phyloP scores from a whole-genome alignment of 768 basidiomycete species.

The Hortiboletus campestris region DNA sequence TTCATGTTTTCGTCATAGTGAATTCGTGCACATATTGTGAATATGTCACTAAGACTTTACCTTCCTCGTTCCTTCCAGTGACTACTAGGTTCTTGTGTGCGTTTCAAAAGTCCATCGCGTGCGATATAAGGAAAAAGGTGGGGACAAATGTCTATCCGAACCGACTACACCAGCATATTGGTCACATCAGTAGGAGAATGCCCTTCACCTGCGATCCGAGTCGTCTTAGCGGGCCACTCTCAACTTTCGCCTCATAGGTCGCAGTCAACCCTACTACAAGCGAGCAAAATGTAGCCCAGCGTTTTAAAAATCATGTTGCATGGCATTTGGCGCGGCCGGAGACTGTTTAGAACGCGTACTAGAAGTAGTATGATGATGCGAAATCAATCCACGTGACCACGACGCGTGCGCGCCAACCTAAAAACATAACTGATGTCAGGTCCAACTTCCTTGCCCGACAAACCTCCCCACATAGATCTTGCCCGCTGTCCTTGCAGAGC shows the following conservation, averaged over 20 bases:
- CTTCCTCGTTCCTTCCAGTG: too few species aligned
- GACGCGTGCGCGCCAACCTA: constrained; percentile 1
- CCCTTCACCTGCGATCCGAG: constrained; percentile 80
- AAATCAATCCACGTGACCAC: constrained; percentile 26
- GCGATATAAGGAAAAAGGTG: not conserved
- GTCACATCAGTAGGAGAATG: constrained; percentile 87
- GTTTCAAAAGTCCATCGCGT: not conserved
- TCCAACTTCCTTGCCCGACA: not conserved
- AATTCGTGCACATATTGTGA: too few species aligned
- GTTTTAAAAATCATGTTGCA: too few species aligned
- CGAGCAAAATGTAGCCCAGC: too few species aligned
- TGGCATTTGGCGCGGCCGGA: too few species aligned
- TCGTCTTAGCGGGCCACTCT: too few species aligned
- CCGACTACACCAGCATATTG: constrained; percentile 7
- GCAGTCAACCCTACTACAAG: too few species aligned
- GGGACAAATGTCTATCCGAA: constrained; percentile 6
- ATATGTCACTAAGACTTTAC: too few species aligned
- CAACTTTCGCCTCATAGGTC: too few species aligned
- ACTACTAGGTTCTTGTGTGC: not conserved
- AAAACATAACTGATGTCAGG: not conserved
- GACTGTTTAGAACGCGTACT: too few species aligned
- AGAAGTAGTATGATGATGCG: too few species aligned
- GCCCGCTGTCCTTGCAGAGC: constrained; percentile 15
- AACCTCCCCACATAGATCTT: not conserved
- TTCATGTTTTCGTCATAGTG: not conserved